Evolutionary conservation across 805 yeast species (phyloP).

Genomic region (Lipomyces chichibuensis): DNA sequence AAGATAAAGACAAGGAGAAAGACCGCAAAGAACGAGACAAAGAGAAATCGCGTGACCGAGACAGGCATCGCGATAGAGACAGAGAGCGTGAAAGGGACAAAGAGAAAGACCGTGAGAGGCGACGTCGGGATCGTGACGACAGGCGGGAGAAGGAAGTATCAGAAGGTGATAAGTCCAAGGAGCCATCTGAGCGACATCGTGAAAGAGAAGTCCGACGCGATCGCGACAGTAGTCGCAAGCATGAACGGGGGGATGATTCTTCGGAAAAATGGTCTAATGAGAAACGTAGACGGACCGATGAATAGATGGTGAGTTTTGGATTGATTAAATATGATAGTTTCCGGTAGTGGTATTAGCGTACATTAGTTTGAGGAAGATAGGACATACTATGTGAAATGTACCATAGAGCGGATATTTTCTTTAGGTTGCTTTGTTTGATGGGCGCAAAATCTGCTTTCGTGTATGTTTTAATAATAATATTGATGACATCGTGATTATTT

Average conservation of each 20-base stretch:
- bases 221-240: constrained; percentile 7
- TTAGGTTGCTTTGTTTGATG: too few species aligned
- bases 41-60: not conserved
- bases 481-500: not conserved
- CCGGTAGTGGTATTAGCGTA: not conserved
- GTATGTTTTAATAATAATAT: not conserved
- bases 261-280: not conserved
- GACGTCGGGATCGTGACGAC: constrained; percentile 12
- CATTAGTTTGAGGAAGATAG: not conserved
- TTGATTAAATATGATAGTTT: not conserved
- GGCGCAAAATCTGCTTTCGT: not conserved
- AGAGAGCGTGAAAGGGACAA: constrained; percentile 7
- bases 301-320: not conserved
- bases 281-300: constrained; percentile 3
- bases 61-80: constrained; percentile 5
- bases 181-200: constrained; percentile 5
- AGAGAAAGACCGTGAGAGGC: constrained; percentile 4
- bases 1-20: constrained; percentile 31
- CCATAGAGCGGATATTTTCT: not conserved
- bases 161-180: not conserved
- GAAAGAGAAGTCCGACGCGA: not conserved
- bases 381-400: not conserved
- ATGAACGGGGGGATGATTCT: constrained; percentile 19
- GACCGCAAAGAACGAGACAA: constrained; percentile 14
- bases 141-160: constrained; percentile 8